These are phyloP conservation scores for Microdochium nivale DNA, from an alignment of 2,329 filamentous ascomycete genomes.

Conservation along the genomic window DNA sequence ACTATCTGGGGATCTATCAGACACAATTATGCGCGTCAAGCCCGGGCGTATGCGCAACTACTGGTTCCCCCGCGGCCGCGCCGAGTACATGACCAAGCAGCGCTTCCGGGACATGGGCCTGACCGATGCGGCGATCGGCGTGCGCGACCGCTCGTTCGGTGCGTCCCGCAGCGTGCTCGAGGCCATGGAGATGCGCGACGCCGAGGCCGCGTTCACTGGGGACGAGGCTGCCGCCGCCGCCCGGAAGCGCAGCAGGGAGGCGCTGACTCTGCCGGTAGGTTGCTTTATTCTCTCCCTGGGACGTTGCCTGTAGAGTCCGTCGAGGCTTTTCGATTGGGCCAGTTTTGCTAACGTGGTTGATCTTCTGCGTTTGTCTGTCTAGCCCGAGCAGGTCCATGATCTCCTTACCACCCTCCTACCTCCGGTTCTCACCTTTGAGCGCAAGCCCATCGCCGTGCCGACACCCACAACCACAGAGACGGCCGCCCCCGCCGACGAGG, in stretches of 20 bases:
- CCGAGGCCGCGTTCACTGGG: constrained; percentile 1
- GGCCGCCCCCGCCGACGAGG: constrained; percentile 6
- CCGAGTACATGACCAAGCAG: constrained; percentile 24
- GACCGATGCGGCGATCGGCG: constrained; percentile 19
- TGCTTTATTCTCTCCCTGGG: background rate
- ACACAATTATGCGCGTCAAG: constrained; percentile 25
- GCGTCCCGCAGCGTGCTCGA: constrained; percentile 7
- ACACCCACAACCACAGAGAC: constrained; percentile 5
- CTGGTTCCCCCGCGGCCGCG: constrained; percentile 21
- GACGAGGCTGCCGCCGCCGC: constrained; percentile 3
- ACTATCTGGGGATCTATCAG: no score
- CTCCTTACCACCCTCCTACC: constrained; percentile 27
- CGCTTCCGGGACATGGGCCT: constrained; percentile 21
- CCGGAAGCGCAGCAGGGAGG: constrained; percentile 16
- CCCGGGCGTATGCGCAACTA: constrained; percentile 24
- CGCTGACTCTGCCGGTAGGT: constrained; percentile 14
- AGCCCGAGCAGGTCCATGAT: constrained; percentile 25
- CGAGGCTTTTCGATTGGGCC: no score
- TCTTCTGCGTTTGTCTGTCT: background rate
- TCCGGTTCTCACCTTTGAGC: constrained; percentile 25
- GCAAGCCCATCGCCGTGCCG: constrained; percentile 22
- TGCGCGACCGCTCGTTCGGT: constrained; percentile 23
- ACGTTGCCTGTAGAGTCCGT: no score
- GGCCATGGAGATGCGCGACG: constrained; percentile 4
- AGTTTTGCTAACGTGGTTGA: background rate